These are phyloP conservation scores for Aegilops tauschii DNA, from an alignment of 176 grass and related monocot species.

Conservation along the genomic window DNA sequence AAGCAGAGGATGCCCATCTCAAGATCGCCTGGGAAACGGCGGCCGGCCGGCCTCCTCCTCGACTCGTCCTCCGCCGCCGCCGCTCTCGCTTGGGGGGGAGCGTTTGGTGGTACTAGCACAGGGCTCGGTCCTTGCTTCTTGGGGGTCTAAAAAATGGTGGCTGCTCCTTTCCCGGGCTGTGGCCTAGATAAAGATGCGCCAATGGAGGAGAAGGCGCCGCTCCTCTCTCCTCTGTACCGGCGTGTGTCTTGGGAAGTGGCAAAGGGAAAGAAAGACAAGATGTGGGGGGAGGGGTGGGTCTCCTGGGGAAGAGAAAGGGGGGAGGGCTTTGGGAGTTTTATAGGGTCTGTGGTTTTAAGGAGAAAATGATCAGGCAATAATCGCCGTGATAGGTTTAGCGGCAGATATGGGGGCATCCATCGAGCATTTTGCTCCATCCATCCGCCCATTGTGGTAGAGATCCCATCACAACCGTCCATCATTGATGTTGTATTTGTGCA, in stretches of 20 bases:
- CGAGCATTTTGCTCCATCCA: neutral
- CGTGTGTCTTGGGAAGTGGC: constrained; percentile 37
- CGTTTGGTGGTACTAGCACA: neutral
- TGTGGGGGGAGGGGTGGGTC: neutral
- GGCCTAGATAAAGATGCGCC: constrained; percentile 6
- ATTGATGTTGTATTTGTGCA: too few species aligned
- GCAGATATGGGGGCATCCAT: neutral
- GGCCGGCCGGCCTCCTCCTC: neutral
- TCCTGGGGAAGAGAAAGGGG: constrained; percentile 24
- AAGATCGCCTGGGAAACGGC: constrained; percentile 2
- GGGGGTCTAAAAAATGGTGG: constrained; percentile 16
- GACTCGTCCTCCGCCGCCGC: neutral
- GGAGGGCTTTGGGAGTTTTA: constrained; percentile 40
- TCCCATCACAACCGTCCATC: too few species aligned
- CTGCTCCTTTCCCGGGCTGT: neutral
- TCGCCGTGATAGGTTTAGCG: neutral
- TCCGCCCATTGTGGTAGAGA: neutral
- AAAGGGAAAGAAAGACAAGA: constrained; percentile 10
- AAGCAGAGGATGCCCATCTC: constrained; percentile 47
- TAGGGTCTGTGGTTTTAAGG: constrained; percentile 13
- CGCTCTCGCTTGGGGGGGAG: neutral
- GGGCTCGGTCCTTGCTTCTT: neutral
- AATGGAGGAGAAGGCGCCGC: neutral
- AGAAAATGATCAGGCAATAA: constrained; percentile 44
- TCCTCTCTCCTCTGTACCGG: neutral